Conservation (phyloP, 2,329 filamentous ascomycete species). For the Botrytis deweyae region DNA sequence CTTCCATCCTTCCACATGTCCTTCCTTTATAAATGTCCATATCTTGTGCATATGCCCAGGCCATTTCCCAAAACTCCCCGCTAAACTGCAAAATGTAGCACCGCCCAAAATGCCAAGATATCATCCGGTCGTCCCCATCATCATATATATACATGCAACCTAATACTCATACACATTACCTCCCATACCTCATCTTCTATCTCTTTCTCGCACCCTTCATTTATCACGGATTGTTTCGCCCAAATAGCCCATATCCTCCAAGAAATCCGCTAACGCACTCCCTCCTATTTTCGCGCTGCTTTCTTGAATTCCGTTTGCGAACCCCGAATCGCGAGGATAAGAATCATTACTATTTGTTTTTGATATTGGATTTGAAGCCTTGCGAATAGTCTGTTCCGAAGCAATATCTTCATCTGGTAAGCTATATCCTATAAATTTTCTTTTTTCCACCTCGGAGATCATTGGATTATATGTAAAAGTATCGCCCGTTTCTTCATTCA, state of each 20-base stretch:
- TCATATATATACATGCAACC: background rate
- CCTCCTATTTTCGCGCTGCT: background rate
- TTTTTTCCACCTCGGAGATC: constrained; percentile 20
- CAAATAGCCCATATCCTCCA: constrained; percentile 52
- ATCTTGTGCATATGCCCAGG: background rate
- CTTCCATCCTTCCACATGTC: background rate
- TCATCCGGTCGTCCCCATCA: background rate
- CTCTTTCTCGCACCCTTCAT: constrained; percentile 4
- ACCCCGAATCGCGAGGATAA: constrained; percentile 21
- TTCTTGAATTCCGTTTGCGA: background rate
- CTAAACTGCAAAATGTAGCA: constrained; percentile 4
- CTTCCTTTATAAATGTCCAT: background rate
- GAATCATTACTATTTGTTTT: constrained; percentile 20
- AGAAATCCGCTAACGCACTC: constrained; percentile 47
- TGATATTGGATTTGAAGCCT: constrained; percentile 21
- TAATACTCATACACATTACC: background rate
- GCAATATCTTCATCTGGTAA: constrained; percentile 30
- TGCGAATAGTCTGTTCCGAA: constrained; percentile 28
- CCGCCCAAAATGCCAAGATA: background rate
- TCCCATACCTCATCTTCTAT: background rate
- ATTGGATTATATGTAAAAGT: constrained; percentile 32
- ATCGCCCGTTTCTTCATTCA: constrained; percentile 32
- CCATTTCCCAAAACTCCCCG: background rate
- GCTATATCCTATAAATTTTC: constrained; percentile 31
- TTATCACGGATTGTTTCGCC: constrained; percentile 44